phyloP scores from a whole-genome alignment of 208 protist species.

The Leishmania arabica region DNA sequence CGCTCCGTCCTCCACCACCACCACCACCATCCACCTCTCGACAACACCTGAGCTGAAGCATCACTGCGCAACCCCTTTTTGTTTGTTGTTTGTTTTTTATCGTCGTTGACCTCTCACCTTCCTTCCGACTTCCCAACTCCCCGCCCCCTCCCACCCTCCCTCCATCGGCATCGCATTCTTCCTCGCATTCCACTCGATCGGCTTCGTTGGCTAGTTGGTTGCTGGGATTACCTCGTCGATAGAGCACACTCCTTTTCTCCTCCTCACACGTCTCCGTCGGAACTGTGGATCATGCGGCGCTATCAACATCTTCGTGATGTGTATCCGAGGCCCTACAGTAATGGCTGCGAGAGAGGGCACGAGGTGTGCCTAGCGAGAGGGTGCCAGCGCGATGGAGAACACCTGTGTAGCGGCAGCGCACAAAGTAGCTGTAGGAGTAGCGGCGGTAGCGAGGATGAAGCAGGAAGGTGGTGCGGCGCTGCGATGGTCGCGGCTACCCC shows the following conservation, averaged over 20 bases:
- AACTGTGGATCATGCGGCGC: not conserved
- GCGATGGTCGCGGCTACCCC: not conserved
- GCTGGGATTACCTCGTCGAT: not conserved
- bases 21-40: not conserved
- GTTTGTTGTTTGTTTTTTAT: not conserved
- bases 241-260: not conserved
- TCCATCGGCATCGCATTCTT: not conserved
- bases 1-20: not conserved
- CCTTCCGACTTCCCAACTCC: no score
- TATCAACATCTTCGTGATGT: slow-evolving; percentile 4
- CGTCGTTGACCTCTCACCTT: not conserved
- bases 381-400: not conserved
- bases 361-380: not conserved
- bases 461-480: not conserved
- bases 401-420: not conserved
- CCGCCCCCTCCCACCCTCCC: not conserved
- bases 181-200: not conserved
- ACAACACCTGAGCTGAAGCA: not conserved
- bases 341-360: not conserved
- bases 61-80: not conserved
- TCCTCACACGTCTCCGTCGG: slow-evolving; percentile 9
- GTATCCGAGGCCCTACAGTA: not conserved
- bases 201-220: slow-evolving; percentile 2
- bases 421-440: not conserved
- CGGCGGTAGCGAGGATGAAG: not conserved